Base-by-base conservation (phyloP, 352 stramenopile genomes). In the Phytopythium delawarense region DNA sequence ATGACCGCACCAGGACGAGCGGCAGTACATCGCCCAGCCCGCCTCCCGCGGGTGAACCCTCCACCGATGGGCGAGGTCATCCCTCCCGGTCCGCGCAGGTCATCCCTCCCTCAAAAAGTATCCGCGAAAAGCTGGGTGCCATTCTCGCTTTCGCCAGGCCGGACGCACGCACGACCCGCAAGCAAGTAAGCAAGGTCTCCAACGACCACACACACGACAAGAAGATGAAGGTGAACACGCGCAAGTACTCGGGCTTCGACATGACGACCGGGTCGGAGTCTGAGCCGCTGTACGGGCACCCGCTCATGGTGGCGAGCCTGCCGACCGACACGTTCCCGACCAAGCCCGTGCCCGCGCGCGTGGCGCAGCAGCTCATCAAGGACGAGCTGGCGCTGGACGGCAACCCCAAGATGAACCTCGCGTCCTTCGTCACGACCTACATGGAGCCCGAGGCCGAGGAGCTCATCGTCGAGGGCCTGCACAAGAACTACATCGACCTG, bases 401-500 rank as follows among this genome's bases (percentile, higher is more conserved):
- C 49, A 96, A 94, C 68, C 88, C 89, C 35, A 92, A 91, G 71
- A 94, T 96, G 83, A 97, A 97, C 72, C 71, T 97, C 57, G 90
- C 90, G 49, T 95, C 87, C 25, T 97, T 97, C 57, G 90, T 97
- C 56, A 96, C 88, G 53, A 97, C 90, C 25, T 96, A 94, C 76
- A 97, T 97, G 90, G 90, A 97, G 61, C 79, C 81, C 0, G 88
- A 97, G 49, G 89, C 88, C 20, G 87, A 97, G 55, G 87, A 96
- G n/a, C 74, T 97, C 56, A 96, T 96, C 84, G 62, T 94, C 21
- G 78, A 91, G 57, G 89, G 89, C 0, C 62, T 96, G 50, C 74
- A 84, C 62, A 96, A 97, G 72, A 98, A 98, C 79, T 94, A 96
- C 67, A 96, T 97, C 60, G 92, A 98, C 67, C 73, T 94, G 64